phyloP scores from a whole-genome alignment of 2,329 filamentous ascomycete species.

The Aspergillus aculeatus region DNA sequence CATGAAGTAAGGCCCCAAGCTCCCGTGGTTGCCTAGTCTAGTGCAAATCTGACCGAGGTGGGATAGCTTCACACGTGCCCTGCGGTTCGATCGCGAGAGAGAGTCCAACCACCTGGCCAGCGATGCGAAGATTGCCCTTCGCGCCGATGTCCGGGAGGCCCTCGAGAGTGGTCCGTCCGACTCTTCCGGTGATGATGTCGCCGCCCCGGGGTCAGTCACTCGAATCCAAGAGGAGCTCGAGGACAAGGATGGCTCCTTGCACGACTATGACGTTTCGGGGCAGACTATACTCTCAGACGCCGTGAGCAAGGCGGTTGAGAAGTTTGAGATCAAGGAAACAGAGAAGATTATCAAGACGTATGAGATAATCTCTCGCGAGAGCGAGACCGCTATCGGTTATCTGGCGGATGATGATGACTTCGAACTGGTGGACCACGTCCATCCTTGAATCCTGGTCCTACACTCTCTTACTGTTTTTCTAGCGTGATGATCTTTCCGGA shows the following conservation, averaged over 20 bases:
- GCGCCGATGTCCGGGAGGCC: slow-evolving; percentile 35
- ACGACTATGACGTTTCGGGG: slow-evolving; percentile 56
- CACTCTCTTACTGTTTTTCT: neutral
- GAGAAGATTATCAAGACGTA: slow-evolving; percentile 63
- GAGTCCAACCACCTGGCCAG: slow-evolving; percentile 19
- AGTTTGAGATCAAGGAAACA: slow-evolving; percentile 60
- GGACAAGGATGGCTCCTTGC: slow-evolving; percentile 50
- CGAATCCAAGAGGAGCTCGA: slow-evolving; percentile 46
- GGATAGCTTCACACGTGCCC: slow-evolving; percentile 8
- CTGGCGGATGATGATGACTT: slow-evolving; percentile 42
- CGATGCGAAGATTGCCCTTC: slow-evolving; percentile 26
- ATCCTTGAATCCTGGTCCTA: slow-evolving; percentile 13
- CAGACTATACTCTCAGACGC: slow-evolving; percentile 59
- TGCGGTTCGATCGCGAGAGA: slow-evolving; percentile 14
- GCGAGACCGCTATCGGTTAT: slow-evolving; percentile 32
- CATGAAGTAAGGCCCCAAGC: slow-evolving; percentile 16
- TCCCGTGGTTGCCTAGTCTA: neutral
- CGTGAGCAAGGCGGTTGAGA: slow-evolving; percentile 58
- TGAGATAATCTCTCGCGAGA: slow-evolving; percentile 49
- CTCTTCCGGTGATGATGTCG: slow-evolving; percentile 32
- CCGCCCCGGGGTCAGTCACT: slow-evolving; percentile 46
- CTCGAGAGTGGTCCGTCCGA: slow-evolving; percentile 29
- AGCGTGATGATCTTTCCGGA: slow-evolving; percentile 7
- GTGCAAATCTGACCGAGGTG: neutral
- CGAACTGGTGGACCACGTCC: slow-evolving; percentile 40